These are phyloP conservation scores for Blastomyces gilchristii DNA, from an alignment of 2,329 filamentous ascomycete species.

Conservation along the genomic window DNA sequence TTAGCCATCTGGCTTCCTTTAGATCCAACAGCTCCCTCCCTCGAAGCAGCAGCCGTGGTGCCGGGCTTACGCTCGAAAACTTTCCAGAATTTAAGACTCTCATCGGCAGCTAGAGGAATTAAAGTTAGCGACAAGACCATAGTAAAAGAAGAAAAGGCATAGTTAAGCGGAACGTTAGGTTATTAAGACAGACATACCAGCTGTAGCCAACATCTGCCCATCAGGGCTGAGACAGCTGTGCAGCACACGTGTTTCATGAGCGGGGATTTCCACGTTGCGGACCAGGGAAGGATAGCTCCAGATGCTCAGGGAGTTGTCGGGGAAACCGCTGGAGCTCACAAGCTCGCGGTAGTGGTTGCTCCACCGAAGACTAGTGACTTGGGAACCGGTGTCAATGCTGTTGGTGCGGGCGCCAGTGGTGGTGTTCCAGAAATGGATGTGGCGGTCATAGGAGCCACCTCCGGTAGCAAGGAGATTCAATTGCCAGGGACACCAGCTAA, in stretches of 20 bases:
- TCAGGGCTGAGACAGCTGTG: conserved; percentile 96
- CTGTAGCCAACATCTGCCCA: conserved; percentile 94
- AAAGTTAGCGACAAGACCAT: conserved; percentile 18
- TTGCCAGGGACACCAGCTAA: conserved; percentile 99
- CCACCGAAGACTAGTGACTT: conserved; percentile 94
- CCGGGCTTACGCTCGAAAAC: conserved; percentile 97
- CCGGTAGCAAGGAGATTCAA: conserved; percentile 93
- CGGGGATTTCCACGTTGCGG: conserved; percentile 94
- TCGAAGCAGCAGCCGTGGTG: conserved; percentile 50
- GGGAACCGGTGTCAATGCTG: conserved; percentile 96
- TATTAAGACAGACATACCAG: conserved; percentile 45
- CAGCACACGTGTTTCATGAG: conserved; percentile 90
- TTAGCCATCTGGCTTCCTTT: conserved; percentile 76
- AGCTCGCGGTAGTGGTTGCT: conserved; percentile 96
- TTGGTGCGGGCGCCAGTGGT: conserved; percentile 95
- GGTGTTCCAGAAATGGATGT: conserved; percentile 99
- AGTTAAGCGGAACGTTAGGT: too few relatives aligned
- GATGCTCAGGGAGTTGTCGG: conserved; percentile 97
- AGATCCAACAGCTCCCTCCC: conserved; percentile 56
- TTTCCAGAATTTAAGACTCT: conserved; percentile 99
- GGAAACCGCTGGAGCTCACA: conserved; percentile 93
- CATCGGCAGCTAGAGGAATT: conserved; percentile 63
- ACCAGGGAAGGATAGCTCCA: conserved; percentile 98
- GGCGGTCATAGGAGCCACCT: conserved; percentile 88
- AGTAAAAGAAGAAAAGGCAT: neutral